A percentile compares a stretch with the other conserved stretches of the same genome.
Evolutionary conservation across 1,139 yeast genomes (phyloP).

Genomic region (Yamadazyma atlantica): DNA sequence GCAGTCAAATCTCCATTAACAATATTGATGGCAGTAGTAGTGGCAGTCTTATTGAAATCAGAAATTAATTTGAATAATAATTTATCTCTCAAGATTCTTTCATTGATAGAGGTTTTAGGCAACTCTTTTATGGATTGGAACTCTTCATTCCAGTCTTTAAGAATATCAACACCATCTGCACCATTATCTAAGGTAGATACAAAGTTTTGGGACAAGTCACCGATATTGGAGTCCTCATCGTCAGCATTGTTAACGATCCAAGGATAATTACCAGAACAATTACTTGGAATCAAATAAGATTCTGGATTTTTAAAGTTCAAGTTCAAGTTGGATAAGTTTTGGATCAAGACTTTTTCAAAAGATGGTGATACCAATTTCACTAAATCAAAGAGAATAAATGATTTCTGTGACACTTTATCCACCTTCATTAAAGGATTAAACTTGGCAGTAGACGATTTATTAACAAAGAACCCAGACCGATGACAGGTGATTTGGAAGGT

Average conservation of each 20-base stretch:
- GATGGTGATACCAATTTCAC: conserved; percentile 55
- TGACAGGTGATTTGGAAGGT: conserved; percentile 75
- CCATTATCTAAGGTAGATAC: conserved; percentile 54
- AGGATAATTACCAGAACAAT: conserved; percentile 63
- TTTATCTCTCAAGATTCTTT: conserved; percentile 75
- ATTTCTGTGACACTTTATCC: conserved; percentile 29
- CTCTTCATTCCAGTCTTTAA: conserved; percentile 89
- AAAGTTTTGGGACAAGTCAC: conserved; percentile 54
- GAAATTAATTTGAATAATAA: conserved; percentile 68
- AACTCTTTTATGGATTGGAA: conserved; percentile 79
- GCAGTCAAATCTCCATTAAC: conserved; percentile 73
- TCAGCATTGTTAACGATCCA: conserved; percentile 58
- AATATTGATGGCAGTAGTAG: conserved; percentile 76
- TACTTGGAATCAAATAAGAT: conserved; percentile 59
- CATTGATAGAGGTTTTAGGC: conserved; percentile 56
- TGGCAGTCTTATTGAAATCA: conserved; percentile 77
- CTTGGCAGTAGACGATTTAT: conserved; percentile 61
- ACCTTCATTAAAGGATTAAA: conserved; percentile 66
- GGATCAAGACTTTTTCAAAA: conserved; percentile 40
- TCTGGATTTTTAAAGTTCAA: conserved; percentile 52
- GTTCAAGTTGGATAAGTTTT: conserved; percentile 42
- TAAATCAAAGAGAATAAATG: conserved; percentile 53
- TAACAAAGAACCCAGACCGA: conserved; percentile 75
- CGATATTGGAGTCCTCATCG: conserved; percentile 46
- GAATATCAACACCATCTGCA: conserved; percentile 55